Percentiles rank a stretch among this genome's conserved stretches.
Conservation (phyloP, 257 asterid species). For the Eustoma russellianum region DNA sequence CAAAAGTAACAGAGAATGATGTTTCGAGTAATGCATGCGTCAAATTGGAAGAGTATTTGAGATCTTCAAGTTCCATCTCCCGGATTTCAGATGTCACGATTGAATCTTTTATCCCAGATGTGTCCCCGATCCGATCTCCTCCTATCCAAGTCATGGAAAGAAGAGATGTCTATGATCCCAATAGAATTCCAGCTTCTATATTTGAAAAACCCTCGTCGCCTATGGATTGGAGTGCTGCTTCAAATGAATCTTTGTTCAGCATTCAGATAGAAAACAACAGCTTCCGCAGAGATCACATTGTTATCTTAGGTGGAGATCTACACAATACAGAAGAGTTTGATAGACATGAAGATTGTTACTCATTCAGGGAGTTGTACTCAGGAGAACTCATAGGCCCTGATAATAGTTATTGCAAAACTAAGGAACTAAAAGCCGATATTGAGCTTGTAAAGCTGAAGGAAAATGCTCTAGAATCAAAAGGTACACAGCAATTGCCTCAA, state of each 20-base stretch:
- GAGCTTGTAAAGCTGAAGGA: conserved; percentile 4
- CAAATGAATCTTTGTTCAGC: conserved; percentile 80
- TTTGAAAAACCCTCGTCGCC: conserved; percentile 15
- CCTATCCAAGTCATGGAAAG: conserved; percentile 44
- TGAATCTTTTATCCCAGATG: conserved; percentile 18
- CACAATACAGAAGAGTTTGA: conserved; percentile 23
- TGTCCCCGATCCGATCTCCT: conserved; percentile 36
- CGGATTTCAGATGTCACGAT: conserved; percentile 22
- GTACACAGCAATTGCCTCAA: not conserved
- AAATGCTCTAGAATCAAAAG: not conserved
- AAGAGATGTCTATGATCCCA: conserved; percentile 24
- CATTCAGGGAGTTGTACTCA: conserved; percentile 2
- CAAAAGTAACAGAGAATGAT: not conserved
- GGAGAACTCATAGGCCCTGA: conserved; percentile 3
- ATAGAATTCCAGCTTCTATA: conserved; percentile 29
- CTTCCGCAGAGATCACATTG: conserved; percentile 37
- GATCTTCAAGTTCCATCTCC: conserved; percentile 24
- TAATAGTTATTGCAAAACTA: not conserved
- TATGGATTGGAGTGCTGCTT: conserved; percentile 63
- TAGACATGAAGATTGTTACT: conserved; percentile 6
- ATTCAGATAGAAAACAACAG: conserved; percentile 53
- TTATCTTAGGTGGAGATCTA: conserved; percentile 7
- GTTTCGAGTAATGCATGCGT: conserved; percentile 15
- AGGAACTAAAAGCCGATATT: conserved; percentile 3
- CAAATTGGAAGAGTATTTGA: conserved; percentile 17